These are phyloP conservation scores for Penicillium olsonii DNA, from an alignment of 2,329 filamentous ascomycete species.

Conservation along the genomic window DNA sequence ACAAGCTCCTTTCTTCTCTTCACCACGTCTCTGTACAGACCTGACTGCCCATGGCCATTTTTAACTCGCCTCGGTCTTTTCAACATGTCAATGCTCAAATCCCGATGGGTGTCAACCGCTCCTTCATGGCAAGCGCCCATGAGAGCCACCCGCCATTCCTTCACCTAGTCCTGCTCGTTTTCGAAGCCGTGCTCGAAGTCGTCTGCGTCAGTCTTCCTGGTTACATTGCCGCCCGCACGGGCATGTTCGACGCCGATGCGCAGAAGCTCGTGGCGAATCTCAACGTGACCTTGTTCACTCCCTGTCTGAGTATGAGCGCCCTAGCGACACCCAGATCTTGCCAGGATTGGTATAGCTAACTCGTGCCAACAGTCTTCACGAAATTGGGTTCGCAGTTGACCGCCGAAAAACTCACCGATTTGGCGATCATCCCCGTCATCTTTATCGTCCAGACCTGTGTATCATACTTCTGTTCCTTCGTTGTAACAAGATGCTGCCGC, in stretches of 20 bases:
- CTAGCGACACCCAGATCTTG: neutral
- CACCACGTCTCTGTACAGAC: neutral
- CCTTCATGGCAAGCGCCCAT: conserved; percentile 28
- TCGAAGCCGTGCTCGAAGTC: conserved; percentile 92
- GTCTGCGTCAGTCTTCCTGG: conserved; percentile 93
- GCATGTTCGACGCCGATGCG: conserved; percentile 92
- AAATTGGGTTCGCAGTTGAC: conserved; percentile 95
- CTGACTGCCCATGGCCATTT: conserved; percentile 41
- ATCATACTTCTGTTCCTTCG: conserved; percentile 74
- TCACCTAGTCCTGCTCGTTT: conserved; percentile 77
- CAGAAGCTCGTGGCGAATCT: conserved; percentile 97
- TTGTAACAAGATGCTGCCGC: conserved; percentile 72
- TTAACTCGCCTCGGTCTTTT: conserved; percentile 52
- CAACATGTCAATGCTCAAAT: conserved; percentile 42
- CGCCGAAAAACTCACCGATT: conserved; percentile 82
- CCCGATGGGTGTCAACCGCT: conserved; percentile 21
- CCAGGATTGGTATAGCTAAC: neutral
- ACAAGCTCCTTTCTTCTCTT: neutral
- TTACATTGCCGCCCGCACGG: conserved; percentile 85
- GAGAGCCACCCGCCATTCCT: conserved; percentile 51
- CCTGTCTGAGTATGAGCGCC: conserved; percentile 74
- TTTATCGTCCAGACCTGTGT: conserved; percentile 85
- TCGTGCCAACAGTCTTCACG: conserved; percentile 71
- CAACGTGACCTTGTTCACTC: conserved; percentile 95
- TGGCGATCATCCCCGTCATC: conserved; percentile 93